These are phyloP conservation scores for Neurospora sp. DNA, from an alignment of 495 filamentous ascomycete species.

Conservation along the genomic window DNA sequence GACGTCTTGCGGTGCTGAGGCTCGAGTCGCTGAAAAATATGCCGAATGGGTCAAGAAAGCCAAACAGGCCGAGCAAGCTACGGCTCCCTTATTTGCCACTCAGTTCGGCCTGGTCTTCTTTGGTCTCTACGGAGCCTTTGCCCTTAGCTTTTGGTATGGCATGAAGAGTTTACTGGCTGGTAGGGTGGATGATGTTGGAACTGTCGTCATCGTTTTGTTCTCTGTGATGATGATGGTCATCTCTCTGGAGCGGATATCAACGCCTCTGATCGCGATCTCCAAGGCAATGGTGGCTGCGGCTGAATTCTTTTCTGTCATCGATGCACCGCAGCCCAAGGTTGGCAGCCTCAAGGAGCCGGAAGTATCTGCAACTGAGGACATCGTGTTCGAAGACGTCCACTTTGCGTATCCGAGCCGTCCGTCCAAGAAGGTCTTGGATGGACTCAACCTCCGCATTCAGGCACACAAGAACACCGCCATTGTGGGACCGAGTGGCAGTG, in stretches of 20 bases:
- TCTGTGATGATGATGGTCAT: slow-evolving; percentile 48
- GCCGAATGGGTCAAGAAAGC: slow-evolving; percentile 47
- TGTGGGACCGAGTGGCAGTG: slow-evolving; percentile 73
- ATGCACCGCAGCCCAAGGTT: slow-evolving; percentile 38
- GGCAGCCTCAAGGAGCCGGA: slow-evolving; percentile 35
- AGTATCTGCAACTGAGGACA: slow-evolving; percentile 41
- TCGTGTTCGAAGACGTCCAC: slow-evolving; percentile 48
- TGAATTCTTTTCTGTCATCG: slow-evolving; percentile 49
- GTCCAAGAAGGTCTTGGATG: slow-evolving; percentile 48
- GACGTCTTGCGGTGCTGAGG: slow-evolving; percentile 53
- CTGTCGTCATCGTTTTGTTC: slow-evolving; percentile 42
- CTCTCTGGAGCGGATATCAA: slow-evolving; percentile 40
- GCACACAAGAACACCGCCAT: slow-evolving; percentile 84
- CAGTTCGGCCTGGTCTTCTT: slow-evolving; percentile 36
- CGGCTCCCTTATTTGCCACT: slow-evolving; percentile 32
- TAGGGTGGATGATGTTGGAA: slow-evolving; percentile 32
- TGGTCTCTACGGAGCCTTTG: slow-evolving; percentile 31
- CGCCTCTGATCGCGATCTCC: slow-evolving; percentile 39
- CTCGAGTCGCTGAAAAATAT: slow-evolving; percentile 41
- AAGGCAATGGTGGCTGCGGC: slow-evolving; percentile 46
- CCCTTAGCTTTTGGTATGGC: slow-evolving; percentile 45
- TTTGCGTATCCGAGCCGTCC: slow-evolving; percentile 65
- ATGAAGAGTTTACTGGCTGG: slow-evolving; percentile 31
- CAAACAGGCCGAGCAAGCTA: slow-evolving; percentile 38
- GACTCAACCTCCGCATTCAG: slow-evolving; percentile 47